Evolutionary conservation across 2,329 filamentous ascomycete species (phyloP).

Genomic region (Fusarium lateritium): DNA sequence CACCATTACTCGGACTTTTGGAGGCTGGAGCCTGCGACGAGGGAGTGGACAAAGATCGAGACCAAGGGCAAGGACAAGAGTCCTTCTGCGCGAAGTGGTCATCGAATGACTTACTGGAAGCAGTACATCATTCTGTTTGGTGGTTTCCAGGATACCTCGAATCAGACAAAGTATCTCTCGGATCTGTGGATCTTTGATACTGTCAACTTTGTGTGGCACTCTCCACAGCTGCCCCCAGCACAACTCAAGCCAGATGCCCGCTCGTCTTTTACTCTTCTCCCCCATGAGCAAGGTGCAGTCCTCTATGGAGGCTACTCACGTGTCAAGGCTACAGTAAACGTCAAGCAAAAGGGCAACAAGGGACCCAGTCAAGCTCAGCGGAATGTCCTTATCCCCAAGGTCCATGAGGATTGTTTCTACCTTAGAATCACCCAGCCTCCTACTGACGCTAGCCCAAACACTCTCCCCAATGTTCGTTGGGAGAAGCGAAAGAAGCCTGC

Average conservation of each 20-base stretch:
- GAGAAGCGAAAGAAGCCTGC: conserved; percentile 93
- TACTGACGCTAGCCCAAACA: conserved; percentile 74
- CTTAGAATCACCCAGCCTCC: conserved; percentile 83
- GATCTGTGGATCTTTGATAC: conserved; percentile 98
- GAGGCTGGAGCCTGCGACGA: conserved; percentile 84
- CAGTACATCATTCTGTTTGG: conserved; percentile 97
- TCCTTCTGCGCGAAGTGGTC: conserved; percentile 89
- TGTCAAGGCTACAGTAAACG: conserved; percentile 79
- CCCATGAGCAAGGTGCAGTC: conserved; percentile 90
- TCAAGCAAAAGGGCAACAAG: conserved; percentile 69
- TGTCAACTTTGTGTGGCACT: conserved; percentile 86
- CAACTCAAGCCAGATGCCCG: conserved; percentile 91
- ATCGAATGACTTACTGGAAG: conserved; percentile 97
- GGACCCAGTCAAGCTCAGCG: conserved; percentile 73
- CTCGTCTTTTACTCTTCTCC: conserved; percentile 92
- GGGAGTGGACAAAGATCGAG: conserved; percentile 95
- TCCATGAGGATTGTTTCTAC: conserved; percentile 97
- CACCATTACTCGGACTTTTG: conserved; percentile 99
- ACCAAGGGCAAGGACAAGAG: conserved; percentile 81
- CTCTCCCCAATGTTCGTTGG: conserved; percentile 85
- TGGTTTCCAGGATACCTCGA: conserved; percentile 96
- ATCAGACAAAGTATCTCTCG: conserved; percentile 92
- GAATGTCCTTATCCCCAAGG: conserved; percentile 85
- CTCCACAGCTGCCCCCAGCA: conserved; percentile 80
- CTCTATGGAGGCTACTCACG: conserved; percentile 95